Conservation (phyloP, 2,329 filamentous ascomycete species). For the Lecanosticta acicola region DNA sequence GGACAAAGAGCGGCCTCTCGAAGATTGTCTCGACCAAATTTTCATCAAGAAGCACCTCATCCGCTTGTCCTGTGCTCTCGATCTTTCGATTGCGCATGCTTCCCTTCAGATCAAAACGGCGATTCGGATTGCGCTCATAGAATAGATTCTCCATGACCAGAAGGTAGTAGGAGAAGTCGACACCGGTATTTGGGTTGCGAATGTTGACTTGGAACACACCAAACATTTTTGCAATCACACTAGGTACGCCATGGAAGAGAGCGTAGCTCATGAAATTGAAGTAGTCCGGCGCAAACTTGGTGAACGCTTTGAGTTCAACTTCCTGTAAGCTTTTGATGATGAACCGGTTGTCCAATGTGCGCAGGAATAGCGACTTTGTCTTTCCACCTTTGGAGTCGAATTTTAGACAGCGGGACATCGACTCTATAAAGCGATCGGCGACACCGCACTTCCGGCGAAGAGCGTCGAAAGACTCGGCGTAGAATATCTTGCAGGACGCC, state of each 20-base stretch:
- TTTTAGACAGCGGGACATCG: slow-evolving; percentile 87
- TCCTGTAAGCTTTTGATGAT: slow-evolving; percentile 87
- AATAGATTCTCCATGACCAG: slow-evolving; percentile 97
- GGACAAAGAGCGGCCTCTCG: slow-evolving; percentile 87
- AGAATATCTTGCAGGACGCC: slow-evolving; percentile 98
- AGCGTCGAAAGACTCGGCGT: slow-evolving; percentile 95
- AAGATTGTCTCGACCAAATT: slow-evolving; percentile 99
- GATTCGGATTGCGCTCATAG: slow-evolving; percentile 83
- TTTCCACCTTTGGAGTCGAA: slow-evolving; percentile 98
- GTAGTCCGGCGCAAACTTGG: slow-evolving; percentile 93
- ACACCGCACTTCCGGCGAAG: slow-evolving; percentile 88
- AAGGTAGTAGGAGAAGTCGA: slow-evolving; percentile 90
- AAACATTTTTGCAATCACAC: slow-evolving; percentile 98
- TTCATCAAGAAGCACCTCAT: slow-evolving; percentile 93
- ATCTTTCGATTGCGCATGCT: slow-evolving; percentile 99
- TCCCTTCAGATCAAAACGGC: slow-evolving; percentile 83
- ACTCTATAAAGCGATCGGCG: slow-evolving; percentile 89
- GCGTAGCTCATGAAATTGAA: slow-evolving; percentile 97
- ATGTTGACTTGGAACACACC: slow-evolving; percentile 97
- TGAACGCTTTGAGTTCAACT: slow-evolving; percentile 87
- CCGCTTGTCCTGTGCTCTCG: slow-evolving; percentile 87
- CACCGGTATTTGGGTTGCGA: slow-evolving; percentile 85
- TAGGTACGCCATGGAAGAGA: slow-evolving; percentile 85
- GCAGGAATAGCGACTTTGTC: slow-evolving; percentile 94
- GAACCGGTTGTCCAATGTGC: slow-evolving; percentile 90